Evolutionary conservation across 2,329 filamentous ascomycete species (phyloP).

Genomic region (Epichloe sibirici): DNA sequence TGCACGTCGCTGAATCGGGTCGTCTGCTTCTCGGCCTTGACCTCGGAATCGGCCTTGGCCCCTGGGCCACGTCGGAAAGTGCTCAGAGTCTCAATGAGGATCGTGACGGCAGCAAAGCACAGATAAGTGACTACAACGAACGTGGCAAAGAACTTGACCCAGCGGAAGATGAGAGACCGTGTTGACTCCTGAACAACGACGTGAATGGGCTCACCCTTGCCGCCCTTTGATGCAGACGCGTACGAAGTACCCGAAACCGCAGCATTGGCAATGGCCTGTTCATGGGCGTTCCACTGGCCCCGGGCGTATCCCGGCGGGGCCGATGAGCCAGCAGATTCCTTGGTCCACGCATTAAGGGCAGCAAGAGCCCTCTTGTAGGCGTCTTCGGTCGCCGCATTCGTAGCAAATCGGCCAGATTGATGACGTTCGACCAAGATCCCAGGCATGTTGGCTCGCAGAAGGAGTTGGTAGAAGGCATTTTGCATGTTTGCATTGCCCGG

Average conservation of each 20-base stretch:
- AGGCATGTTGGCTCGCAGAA: slow-evolving; percentile 86
- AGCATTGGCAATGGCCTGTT: slow-evolving; percentile 18
- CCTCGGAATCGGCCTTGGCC: slow-evolving; percentile 64
- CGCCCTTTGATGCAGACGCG: slow-evolving; percentile 37
- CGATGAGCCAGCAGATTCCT: slow-evolving; percentile 13
- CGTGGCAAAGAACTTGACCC: slow-evolving; percentile 74
- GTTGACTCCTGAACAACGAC: slow-evolving; percentile 90
- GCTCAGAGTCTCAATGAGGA: slow-evolving; percentile 72
- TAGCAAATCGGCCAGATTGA: slow-evolving; percentile 73
- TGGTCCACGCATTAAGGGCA: slow-evolving; percentile 19
- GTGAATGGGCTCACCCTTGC: slow-evolving; percentile 77
- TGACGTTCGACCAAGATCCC: slow-evolving; percentile 86
- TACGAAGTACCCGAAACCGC: slow-evolving; percentile 11
- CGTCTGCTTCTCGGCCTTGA: slow-evolving; percentile 84
- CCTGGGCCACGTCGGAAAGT: slow-evolving; percentile 63
- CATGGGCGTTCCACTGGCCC: slow-evolving; percentile 18
- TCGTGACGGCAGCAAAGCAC: slow-evolving; percentile 63
- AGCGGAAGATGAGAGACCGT: slow-evolving; percentile 70
- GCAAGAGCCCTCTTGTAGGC: slow-evolving; percentile 65
- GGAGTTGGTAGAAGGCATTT: slow-evolving; percentile 84
- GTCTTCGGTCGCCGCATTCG: slow-evolving; percentile 64
- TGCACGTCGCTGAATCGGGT: slow-evolving; percentile 90
- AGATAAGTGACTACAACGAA: slow-evolving; percentile 73
- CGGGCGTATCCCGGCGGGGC: slow-evolving; percentile 11
- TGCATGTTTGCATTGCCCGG: slow-evolving; percentile 78